These are phyloP conservation scores for Brassica nigra DNA, from an alignment of 345 rosid species.

Conservation along the genomic window DNA sequence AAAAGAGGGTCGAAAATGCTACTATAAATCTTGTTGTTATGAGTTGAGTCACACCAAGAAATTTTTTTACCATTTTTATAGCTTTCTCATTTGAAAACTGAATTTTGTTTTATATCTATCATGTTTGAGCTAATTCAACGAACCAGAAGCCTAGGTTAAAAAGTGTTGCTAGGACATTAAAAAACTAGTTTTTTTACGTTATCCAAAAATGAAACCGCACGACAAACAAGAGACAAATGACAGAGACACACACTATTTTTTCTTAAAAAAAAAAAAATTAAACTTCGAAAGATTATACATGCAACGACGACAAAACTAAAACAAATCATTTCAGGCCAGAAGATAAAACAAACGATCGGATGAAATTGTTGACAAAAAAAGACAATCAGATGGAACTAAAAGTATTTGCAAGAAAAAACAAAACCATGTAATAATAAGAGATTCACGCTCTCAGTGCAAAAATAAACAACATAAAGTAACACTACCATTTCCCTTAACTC, in stretches of 20 bases:
- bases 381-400: neutral
- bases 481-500: neutral
- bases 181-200: neutral
- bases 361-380: neutral
- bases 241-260: neutral
- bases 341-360: neutral
- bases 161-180: neutral
- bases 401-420: neutral
- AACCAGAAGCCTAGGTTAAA: neutral
- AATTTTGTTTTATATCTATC: neutral
- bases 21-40: too few species aligned
- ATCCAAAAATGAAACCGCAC: neutral
- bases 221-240: neutral
- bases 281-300: neutral
- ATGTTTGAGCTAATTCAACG: neutral
- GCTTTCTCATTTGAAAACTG: neutral
- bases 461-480: neutral
- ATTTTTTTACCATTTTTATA: neutral
- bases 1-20: too few species aligned
- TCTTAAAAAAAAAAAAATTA: neutral
- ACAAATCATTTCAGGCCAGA: slow-evolving; percentile 24
- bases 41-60: too few species aligned
- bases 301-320: neutral
- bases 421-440: slow-evolving; percentile 23
- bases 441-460: slow-evolving; percentile 12